phyloP scores from a whole-genome alignment of 345 rosid species.

The Eucalyptus marginata region DNA sequence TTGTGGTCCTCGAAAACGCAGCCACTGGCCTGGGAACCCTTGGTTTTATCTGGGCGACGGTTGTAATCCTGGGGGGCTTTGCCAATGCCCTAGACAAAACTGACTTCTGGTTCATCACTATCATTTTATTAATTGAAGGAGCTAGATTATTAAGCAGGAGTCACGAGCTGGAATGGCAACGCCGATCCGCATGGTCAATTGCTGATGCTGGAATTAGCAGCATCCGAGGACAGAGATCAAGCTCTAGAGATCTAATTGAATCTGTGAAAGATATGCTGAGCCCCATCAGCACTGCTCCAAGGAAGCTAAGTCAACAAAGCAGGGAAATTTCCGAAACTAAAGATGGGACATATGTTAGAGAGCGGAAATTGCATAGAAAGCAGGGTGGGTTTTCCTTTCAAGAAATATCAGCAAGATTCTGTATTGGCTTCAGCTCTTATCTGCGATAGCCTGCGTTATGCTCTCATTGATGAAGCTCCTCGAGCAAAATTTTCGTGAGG shows the following conservation, averaged over 20 bases:
- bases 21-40: constrained; percentile 73
- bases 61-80: constrained; percentile 75
- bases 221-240: constrained; percentile 35
- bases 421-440: constrained; percentile 76
- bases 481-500: constrained; percentile 47
- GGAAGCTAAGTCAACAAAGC: constrained; percentile 1
- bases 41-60: constrained; percentile 85
- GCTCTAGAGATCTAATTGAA: constrained; percentile 14
- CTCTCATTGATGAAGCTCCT: constrained; percentile 58
- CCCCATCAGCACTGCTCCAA: not conserved
- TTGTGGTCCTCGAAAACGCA: constrained; percentile 53
- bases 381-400: constrained; percentile 48
- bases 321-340: not conserved
- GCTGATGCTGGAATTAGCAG: constrained; percentile 53
- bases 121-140: constrained; percentile 64
- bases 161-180: constrained; percentile 87
- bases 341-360: not conserved
- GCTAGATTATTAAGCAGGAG: constrained; percentile 64
- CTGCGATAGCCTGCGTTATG: constrained; percentile 53
- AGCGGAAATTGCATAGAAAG: constrained; percentile 2
- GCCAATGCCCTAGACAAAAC: constrained; percentile 57
- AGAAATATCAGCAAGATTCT: constrained; percentile 50
- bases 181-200: constrained; percentile 65
- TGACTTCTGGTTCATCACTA: constrained; percentile 68
- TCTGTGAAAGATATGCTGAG: constrained; percentile 2